Evolutionary conservation across 2,329 filamentous ascomycete species (phyloP), one percentile per base, ranked within the genome.

Genomic region (Coniochaeta hoffmannii): DNA sequence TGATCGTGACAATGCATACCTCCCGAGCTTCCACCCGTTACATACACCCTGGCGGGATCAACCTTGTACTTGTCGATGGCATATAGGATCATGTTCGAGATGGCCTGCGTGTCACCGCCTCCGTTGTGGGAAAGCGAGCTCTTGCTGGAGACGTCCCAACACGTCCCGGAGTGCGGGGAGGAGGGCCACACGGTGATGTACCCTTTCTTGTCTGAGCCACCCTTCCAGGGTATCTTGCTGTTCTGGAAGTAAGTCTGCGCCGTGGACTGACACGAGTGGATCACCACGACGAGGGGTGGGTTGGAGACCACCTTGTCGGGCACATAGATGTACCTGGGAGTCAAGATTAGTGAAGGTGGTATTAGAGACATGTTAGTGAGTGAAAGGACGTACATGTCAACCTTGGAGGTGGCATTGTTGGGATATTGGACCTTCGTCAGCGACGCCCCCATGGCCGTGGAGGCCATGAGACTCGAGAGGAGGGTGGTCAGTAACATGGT

Each of bases 131-230:
- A 68, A 1, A 79, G 67, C 1, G 75, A 72, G 7, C 69, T 66
- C 36, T 69, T 66, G 5, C 75, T 79, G 9, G 76, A 77, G 5
- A 82, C 78, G 57, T 83, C 80, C 79, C 79, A 83, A 66, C 80
- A 83, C 58, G 63, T 69, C 55, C 63, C 68, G 41, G 56, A 62
- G 55, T 65, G 69, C 14, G 66, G 67, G 41, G 55, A 67, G 50
- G 59, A 66, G 9, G 70, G 69, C 59, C 70, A 71, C 57, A 70
- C 67, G 41, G 62, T 61, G 55, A 82, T 76, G 66, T 77, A 80
- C 24, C 76, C 79, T 52, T 79, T 71, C 34, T 69, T 63, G 56
- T 80, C 78, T 2, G 80, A 46, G 6, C 41, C 41, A 2, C 24
- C 19, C 41, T 46, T 46, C 77, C 12, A 80, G 68, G 1, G 69